phyloP scores from a whole-genome alignment of 257 asterid species.

The Penstemon newberryi region DNA sequence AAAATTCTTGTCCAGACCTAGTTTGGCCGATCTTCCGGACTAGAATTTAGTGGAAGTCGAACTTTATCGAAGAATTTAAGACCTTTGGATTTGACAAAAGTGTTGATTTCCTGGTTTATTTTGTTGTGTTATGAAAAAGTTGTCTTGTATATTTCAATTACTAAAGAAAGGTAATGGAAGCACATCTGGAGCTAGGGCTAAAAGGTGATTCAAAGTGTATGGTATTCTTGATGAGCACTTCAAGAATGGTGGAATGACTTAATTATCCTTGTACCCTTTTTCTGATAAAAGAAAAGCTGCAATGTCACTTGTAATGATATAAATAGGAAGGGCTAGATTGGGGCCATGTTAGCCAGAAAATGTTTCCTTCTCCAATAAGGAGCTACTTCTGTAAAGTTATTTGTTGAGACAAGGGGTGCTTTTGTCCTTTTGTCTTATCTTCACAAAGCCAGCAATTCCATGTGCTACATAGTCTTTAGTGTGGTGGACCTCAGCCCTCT shows the following conservation, averaged over 20 bases:
- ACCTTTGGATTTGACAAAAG: conserved; percentile 22
- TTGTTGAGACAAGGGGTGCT: conserved; percentile 36
- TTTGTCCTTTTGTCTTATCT: conserved; percentile 29
- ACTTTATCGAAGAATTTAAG: conserved; percentile 19
- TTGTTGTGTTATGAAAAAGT: conserved; percentile 27
- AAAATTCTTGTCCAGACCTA: too few species aligned
- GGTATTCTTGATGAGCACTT: conserved; percentile 40
- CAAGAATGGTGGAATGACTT: conserved; percentile 41
- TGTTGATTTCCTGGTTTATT: conserved; percentile 26
- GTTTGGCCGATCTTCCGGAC: neutral
- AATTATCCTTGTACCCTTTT: conserved; percentile 24
- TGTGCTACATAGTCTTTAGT: conserved; percentile 32
- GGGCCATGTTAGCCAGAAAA: conserved; percentile 27
- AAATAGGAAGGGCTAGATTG: too few species aligned
- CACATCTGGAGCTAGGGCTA: conserved; percentile 26
- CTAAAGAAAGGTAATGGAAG: neutral
- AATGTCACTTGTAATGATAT: too few species aligned
- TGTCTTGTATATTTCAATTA: conserved; percentile 13
- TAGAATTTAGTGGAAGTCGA: neutral
- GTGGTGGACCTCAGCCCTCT: conserved; percentile 46
- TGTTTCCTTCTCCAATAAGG: conserved; percentile 26
- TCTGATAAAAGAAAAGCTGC: too few species aligned
- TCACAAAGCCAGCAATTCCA: conserved; percentile 40
- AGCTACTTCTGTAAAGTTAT: conserved; percentile 17
- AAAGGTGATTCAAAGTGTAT: conserved; percentile 12